Base-by-base conservation (phyloP, 805 yeast species). In the Candida morakotiae region DNA sequence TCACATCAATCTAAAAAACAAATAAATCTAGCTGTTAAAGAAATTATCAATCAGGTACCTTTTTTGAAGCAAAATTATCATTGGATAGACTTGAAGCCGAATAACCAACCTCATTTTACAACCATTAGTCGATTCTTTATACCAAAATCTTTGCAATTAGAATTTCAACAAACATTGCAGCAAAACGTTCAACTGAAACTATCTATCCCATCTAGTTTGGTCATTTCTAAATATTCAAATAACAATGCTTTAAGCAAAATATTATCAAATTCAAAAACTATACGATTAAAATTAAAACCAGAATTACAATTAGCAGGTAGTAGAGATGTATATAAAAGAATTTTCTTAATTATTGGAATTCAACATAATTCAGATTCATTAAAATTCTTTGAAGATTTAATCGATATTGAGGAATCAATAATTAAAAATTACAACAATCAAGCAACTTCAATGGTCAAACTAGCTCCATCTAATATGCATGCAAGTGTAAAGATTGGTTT, bases 311-410 rank as follows among this genome's bases (percentile, higher is more conserved):
- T 20, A 27, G 25, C 38, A 13, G 25, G 17, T 9, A 28, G 25
- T 22, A 28, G 38, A 18, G 31, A 28, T 33, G 27, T 30, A 14
- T 40, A 14, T 34, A 36, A 15, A 35, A 37, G 40, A 35, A 21
- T 18, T 9, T 31, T 23, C 31, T 11, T 37, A 4, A 13, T 18
- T n/a, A 30, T 22, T 13, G 24, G 5, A 16, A 31, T 37, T 6
- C 3, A 27, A 13, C 35, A 18, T 7, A 31, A 34, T 11, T 21
- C 16, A 6, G 30, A 37, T 22, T 28, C 30, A 14, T 4, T 19
- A 2, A 22, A 28, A 13, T 34, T 34, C 20, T 34, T 34, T 15
- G 7, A 34, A 4, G 25, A 28, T 2, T 19, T 27, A n/a, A 11
- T 27, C 5, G 10, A 9, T 7, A 21, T 21, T 7, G 23, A 21